Base-by-base conservation (phyloP, 805 yeast genomes). In the Tetrapisispora iriomotensis region DNA sequence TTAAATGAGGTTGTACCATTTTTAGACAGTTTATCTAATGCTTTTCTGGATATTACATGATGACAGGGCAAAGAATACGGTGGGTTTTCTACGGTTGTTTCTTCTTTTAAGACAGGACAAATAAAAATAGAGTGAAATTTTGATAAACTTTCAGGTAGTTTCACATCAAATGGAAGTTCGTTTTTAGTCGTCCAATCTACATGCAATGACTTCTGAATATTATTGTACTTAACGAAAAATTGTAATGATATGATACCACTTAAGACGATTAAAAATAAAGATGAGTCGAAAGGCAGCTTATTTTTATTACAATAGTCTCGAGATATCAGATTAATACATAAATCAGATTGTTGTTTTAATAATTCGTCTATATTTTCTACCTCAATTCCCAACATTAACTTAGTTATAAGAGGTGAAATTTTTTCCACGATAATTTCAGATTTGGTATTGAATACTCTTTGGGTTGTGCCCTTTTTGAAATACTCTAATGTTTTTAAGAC, bases 91-190 rank as follows among this genome's bases (percentile, higher is more conserved):
- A 59, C 62, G 1, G 83, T 78, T 2, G 77, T 74, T 50, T 78
- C 83, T 45, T 77, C 81, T 51, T 77, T 78, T 13, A 77, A 65
- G 1, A 79, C 82, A 0, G 87, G 87, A 51, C 87, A 79, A 4
- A 79, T 79, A 51, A 78, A 79, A 1, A 79, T 67, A 2, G 84
- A 74, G 51, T 79, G 86, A 55, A 70, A 77, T 29, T 53, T 51
- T 39, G 70, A 71, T 36, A 77, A 55, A 19, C 59, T 58, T 0
- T 58, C 55, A 1, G 87, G 86, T 17, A 79, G 57, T 23, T 66
- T 65, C 17, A 77, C 70, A 45, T 74, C 82, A 38, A 77, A 76
- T 3, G 84, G 83, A 14, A 79, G 53, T 55, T 80, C 86, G 48
- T 74, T 66, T 24, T 60, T 55, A 0, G 78, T 67, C 1, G 77